phyloP scores from a whole-genome alignment of 2,329 filamentous ascomycete species.

The Cladosporium sp. region DNA sequence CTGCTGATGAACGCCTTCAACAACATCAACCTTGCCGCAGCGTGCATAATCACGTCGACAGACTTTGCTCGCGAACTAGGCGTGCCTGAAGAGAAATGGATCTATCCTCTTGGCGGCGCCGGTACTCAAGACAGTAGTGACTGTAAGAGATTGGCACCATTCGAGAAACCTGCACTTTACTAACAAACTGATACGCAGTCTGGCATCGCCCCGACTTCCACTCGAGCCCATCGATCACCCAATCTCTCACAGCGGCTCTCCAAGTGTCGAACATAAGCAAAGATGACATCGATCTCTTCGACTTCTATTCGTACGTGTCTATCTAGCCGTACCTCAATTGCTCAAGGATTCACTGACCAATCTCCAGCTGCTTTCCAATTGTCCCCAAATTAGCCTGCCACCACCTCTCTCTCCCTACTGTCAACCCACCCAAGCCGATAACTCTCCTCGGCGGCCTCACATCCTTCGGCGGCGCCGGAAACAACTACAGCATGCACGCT shows the following conservation, averaged over 20 bases:
- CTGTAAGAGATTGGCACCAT: constrained; percentile 36
- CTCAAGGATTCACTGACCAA: background rate
- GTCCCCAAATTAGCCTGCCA: constrained; percentile 60
- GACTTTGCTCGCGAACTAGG: constrained; percentile 49
- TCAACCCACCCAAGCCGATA: constrained; percentile 44
- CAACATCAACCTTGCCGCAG: constrained; percentile 57
- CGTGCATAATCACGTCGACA: constrained; percentile 54
- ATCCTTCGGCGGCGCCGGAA: constrained; percentile 63
- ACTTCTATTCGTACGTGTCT: constrained; percentile 53
- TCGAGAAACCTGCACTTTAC: background rate
- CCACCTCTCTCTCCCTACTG: constrained; percentile 51
- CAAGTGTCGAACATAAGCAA: constrained; percentile 41
- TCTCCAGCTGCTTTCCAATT: constrained; percentile 59
- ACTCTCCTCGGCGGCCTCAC: constrained; percentile 61
- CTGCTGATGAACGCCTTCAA: constrained; percentile 68
- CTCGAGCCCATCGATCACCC: constrained; percentile 52
- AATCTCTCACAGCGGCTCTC: constrained; percentile 51
- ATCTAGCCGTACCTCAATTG: background rate
- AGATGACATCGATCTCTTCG: constrained; percentile 53
- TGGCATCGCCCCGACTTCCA: constrained; percentile 57
- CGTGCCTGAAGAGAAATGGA: constrained; percentile 52
- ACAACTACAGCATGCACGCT: constrained; percentile 64
- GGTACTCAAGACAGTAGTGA: constrained; percentile 52
- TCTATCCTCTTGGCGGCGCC: constrained; percentile 59
- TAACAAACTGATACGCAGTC: constrained; percentile 37